Evolutionary conservation across 106 monocot genomes (phyloP).

Genomic region (Chionographis japonica): DNA sequence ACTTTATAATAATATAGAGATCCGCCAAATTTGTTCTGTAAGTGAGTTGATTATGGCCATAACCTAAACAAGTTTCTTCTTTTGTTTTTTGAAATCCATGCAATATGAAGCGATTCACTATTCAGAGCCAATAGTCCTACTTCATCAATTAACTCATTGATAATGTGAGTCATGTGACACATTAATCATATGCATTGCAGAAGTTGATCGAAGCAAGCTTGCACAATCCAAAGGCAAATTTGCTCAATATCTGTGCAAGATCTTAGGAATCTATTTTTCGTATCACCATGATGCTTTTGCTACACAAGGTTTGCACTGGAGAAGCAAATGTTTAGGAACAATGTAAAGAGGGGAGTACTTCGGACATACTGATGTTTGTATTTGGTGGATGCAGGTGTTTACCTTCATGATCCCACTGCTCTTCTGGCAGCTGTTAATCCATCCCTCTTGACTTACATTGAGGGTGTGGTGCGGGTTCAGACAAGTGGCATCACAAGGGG

Average conservation of each 20-base stretch:
- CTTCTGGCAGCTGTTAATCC: conserved; percentile 86
- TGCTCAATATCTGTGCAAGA: conserved; percentile 81
- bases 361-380: not conserved
- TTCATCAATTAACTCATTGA: too few relatives aligned
- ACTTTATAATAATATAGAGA: too few relatives aligned
- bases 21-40: too few relatives aligned
- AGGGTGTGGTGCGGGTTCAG: conserved; percentile 91
- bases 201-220: conserved; percentile 59
- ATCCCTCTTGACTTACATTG: conserved; percentile 81
- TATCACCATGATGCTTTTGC: conserved; percentile 81
- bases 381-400: conserved; percentile 64
- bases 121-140: too few relatives aligned
- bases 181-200: conserved; percentile 30
- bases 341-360: not conserved
- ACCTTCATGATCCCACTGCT: conserved; percentile 93
- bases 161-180: too few relatives aligned
- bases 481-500: conserved; percentile 86
- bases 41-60: too few relatives aligned
- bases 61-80: too few relatives aligned
- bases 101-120: too few relatives aligned
- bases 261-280: conserved; percentile 69
- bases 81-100: too few relatives aligned
- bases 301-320: conserved; percentile 42
- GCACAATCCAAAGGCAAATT: conserved; percentile 59
- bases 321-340: not conserved